Evolutionary conservation across 2,329 filamentous ascomycete genomes (phyloP).

Genomic region (Fusarium sp.): DNA sequence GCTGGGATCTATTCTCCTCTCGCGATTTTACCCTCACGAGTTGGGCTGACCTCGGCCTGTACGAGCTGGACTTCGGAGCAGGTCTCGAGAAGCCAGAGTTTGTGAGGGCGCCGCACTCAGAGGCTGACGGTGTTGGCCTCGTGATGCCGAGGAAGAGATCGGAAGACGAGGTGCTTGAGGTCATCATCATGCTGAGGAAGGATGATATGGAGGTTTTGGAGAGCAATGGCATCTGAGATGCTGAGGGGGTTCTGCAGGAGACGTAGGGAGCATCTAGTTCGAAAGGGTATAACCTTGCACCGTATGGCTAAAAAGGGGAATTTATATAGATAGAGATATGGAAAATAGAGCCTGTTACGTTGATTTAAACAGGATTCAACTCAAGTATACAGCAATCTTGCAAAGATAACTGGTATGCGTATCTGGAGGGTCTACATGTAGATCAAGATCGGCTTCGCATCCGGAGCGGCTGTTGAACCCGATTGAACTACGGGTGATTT

Average conservation of each 20-base stretch:
- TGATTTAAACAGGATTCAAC: no score
- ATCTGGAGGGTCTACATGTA: not conserved
- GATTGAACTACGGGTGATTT: not conserved
- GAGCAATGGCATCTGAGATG: not conserved
- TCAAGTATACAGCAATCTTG: no score
- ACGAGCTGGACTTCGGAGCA: constrained; percentile 4
- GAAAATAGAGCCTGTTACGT: no score
- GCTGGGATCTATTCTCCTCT: constrained; percentile 14
- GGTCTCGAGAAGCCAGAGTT: constrained; percentile 10
- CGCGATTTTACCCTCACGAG: constrained; percentile 17
- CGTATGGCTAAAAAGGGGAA: no score
- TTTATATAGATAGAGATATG: no score
- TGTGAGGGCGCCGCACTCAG: not conserved
- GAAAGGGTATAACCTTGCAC: not conserved
- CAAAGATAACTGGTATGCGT: no score
- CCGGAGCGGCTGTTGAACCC: not conserved
- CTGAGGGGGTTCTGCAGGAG: not conserved
- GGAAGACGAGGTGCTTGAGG: constrained; percentile 1
- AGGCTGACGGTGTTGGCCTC: constrained; percentile 17
- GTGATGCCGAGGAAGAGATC: constrained; percentile 11
- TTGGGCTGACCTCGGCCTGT: constrained; percentile 18
- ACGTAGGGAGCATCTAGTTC: not conserved
- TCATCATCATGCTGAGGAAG: constrained; percentile 18
- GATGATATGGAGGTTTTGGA: constrained; percentile 15
- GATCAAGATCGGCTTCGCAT: not conserved